phyloP scores from a whole-genome alignment of 768 basidiomycete species.

The Tulasnella sp. region DNA sequence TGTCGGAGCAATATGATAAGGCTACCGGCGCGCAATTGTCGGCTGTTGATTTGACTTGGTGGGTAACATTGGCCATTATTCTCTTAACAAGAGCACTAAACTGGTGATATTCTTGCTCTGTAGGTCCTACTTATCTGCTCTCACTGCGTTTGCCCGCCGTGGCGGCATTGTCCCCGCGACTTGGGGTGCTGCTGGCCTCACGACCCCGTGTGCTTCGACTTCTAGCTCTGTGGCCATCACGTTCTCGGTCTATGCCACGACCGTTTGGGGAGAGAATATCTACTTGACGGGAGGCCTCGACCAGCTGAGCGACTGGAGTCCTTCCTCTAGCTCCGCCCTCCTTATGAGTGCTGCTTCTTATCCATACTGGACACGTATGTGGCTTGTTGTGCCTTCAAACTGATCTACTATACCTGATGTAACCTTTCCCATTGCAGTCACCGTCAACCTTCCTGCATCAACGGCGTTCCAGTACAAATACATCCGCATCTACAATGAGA shows the following conservation, averaged over 20 bases:
- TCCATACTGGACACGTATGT: slow-evolving; percentile 60
- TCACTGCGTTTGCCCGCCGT: slow-evolving; percentile 42
- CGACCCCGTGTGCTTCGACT: slow-evolving; percentile 18
- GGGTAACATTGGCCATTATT: not conserved
- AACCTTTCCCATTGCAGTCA: not conserved
- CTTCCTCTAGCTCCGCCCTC: slow-evolving; percentile 39
- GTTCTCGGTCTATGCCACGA: slow-evolving; percentile 55
- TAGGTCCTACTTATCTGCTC: slow-evolving; percentile 10
- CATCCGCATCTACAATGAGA: slow-evolving; percentile 15
- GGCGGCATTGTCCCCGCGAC: slow-evolving; percentile 38
- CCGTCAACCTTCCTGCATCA: slow-evolving; percentile 13
- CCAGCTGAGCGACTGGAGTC: slow-evolving; percentile 47
- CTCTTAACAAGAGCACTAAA: no score
- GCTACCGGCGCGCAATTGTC: not conserved
- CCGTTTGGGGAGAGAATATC: slow-evolving; percentile 57
- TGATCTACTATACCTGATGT: not conserved
- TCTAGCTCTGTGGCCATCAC: slow-evolving; percentile 39
- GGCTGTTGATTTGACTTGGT: slow-evolving; percentile 17
- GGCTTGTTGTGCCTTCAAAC: not conserved
- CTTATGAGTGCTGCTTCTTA: slow-evolving; percentile 43
- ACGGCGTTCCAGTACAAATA: slow-evolving; percentile 18
- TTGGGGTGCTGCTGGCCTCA: slow-evolving; percentile 62
- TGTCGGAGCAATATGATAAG: slow-evolving; percentile 17
- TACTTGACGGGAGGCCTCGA: slow-evolving; percentile 50
- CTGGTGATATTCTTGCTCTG: no score